Evolutionary conservation across 495 filamentous ascomycete genomes (phyloP), one percentile per base, ranked within the genome.

Genomic region (Trichoderma erinaceum): DNA sequence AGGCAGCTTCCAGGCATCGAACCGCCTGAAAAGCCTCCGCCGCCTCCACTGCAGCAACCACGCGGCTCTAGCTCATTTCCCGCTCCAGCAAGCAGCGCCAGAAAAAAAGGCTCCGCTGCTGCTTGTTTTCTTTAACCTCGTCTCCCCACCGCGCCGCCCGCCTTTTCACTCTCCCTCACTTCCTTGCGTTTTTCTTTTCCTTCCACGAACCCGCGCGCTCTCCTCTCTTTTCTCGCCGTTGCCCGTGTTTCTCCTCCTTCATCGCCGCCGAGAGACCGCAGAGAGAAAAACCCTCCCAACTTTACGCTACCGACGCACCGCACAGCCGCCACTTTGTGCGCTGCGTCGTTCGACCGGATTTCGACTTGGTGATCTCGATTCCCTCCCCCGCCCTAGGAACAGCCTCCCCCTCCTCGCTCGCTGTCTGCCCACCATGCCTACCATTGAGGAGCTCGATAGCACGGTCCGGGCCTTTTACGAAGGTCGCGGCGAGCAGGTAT

Each of bases 401-500:
- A 44, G 21, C 65, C 65, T n/a, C 65, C 65, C 65, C 23, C 65
- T 10, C 65, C 48, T 48, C 68, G 44, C 21, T 41, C 38, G 52
- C 29, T 10, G 18, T 58, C 16, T 64, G 25, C 38, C 63, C 74
- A 85, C 84, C 83, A 80, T 84, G 73, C 78, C 85, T 71, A 80
- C 88, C 70, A 93, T 99, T 75, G 86, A 88, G 76, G 96, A 99
- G 84, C 84, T 99, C 80, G 95, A 99, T 87, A 87, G 87, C 75
- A 96, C 92, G 69, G 93, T 97, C 84, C 93, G 89, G 70, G 89
- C 91, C 79, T 97, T 99, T 82, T 98, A 96, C 71, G 95, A 98
- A 81, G 94, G 91, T 76, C 89, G 94, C 77, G 95, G 95, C 56
- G 90, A 97, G 66, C 82, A 91, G 81, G 93, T 97, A 82, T 75